These are phyloP conservation scores for Baorangia bicolor DNA, from an alignment of 768 basidiomycete species.

Conservation along the genomic window DNA sequence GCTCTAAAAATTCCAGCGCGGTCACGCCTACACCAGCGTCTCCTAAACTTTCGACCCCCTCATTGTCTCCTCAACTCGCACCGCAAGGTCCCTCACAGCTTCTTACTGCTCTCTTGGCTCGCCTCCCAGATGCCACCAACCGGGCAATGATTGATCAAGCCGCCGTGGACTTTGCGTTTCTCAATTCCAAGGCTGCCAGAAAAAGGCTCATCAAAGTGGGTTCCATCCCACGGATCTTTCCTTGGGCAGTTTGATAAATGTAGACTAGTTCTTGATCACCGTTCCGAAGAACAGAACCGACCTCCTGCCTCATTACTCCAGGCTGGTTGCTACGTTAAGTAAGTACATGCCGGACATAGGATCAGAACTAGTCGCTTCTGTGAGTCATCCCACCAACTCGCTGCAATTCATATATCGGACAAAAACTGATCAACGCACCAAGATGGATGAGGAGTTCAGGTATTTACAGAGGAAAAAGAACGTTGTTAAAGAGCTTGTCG, in stretches of 20 bases:
- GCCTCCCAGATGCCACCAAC: slow-evolving; percentile 93
- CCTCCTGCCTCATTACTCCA: slow-evolving; percentile 88
- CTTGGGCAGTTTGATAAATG: slow-evolving; percentile 7
- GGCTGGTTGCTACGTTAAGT: slow-evolving; percentile 84
- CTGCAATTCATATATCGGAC: not conserved
- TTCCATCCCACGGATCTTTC: not conserved
- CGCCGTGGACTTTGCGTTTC: slow-evolving; percentile 92
- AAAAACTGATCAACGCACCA: slow-evolving; percentile 6
- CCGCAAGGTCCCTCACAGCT: slow-evolving; percentile 93
- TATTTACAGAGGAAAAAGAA: slow-evolving; percentile 95
- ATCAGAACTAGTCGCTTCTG: slow-evolving; percentile 72
- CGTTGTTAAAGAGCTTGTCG: slow-evolving; percentile 84
- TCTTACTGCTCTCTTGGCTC: slow-evolving; percentile 84
- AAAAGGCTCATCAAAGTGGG: slow-evolving; percentile 84
- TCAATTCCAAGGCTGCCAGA: slow-evolving; percentile 95
- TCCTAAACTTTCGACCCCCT: slow-evolving; percentile 59
- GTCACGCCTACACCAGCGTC: slow-evolving; percentile 69
- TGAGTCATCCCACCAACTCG: slow-evolving; percentile 40
- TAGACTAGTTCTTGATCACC: slow-evolving; percentile 68
- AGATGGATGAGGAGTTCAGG: slow-evolving; percentile 97
- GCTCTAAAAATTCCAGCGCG: slow-evolving; percentile 32
- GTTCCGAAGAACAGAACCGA: slow-evolving; percentile 88
- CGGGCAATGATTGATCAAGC: slow-evolving; percentile 87
- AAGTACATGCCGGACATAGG: slow-evolving; percentile 95
- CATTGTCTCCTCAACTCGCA: slow-evolving; percentile 66